Base-by-base conservation (phyloP, 495 filamentous ascomycete species). In the Podospora didyma region DNA sequence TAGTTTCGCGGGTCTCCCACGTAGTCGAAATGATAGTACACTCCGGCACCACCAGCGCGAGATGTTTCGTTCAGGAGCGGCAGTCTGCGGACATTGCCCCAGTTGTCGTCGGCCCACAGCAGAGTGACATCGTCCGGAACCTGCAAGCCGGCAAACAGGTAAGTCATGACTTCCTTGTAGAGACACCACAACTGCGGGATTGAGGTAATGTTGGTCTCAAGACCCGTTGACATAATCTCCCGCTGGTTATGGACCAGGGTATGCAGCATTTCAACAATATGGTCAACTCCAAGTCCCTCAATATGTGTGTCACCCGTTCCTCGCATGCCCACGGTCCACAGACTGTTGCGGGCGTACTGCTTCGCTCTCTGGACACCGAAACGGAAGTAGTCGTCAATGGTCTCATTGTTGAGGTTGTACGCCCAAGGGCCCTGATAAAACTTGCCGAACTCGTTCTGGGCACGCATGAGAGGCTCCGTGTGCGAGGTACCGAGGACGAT, bases 21-120 rank as follows among this genome's bases (percentile, higher is more conserved):
- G 61, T 85, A 90, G 63, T 91, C 86, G 56, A 89, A 84, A 65
- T 89, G 86, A 60, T 89, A 90, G 64, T 90, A 90, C 10, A 89
- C 80, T n/a, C 88, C 87, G 19, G 87, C 85, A 11, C 87, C 85
- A 22, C 83, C 86, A 11, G 72, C 54, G 42, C 87, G 73, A n/a
- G 65, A 61, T 0, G 76, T 83, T 71, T 90, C 87, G 59, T 83
- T 78, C 0, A 58, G 73, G 22, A 86, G 63, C 7, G 88, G 88
- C 44, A 90, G 78, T 48, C 86, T 74, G 16, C 83, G 80, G 28
- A 88, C 70, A 66, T 88, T 86, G 9, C 86, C 86, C 79, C 79
- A 89, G 68, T 90, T 91, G 64, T 92, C 88, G 66, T 92, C 88
- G 0, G 87, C 78, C 79, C 85, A 90, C 10, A 90, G 69, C 24